Percentiles rank a stretch among this genome's conserved stretches.
Conservation (phyloP, 352 stramenopile genomes). For the Elongisporangium prolatum region DNA sequence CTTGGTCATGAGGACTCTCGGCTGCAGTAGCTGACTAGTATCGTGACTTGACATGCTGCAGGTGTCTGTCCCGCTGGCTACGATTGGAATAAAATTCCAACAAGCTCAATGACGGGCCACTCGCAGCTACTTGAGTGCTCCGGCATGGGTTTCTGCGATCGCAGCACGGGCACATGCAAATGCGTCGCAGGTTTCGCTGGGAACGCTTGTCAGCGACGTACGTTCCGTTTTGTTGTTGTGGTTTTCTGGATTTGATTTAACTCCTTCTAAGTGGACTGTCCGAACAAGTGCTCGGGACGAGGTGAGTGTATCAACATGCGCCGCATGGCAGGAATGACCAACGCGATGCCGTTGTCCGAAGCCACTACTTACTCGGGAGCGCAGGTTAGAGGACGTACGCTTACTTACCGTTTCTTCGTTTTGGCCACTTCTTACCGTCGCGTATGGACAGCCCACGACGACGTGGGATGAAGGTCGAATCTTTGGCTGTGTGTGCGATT, state of each 20-base stretch:
- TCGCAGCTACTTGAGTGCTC: conserved; percentile 75
- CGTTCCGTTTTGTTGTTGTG: not conserved
- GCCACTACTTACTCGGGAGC: conserved; percentile 59
- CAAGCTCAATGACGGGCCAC: conserved; percentile 27
- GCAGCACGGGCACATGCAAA: conserved; percentile 53
- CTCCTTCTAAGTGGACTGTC: conserved; percentile 45
- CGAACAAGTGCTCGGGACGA: conserved; percentile 69
- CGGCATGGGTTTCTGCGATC: conserved; percentile 83
- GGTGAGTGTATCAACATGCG: conserved; percentile 82
- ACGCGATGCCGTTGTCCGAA: conserved; percentile 59
- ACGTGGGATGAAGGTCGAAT: conserved; percentile 91
- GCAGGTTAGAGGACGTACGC: conserved; percentile 3
- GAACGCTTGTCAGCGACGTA: conserved; percentile 75
- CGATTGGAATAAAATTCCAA: conserved; percentile 53
- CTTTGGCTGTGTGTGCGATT: conserved; percentile 89
- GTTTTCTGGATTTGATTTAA: conserved; percentile 1
- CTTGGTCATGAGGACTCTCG: not conserved
- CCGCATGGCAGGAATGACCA: conserved; percentile 55
- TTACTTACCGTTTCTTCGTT: not conserved
- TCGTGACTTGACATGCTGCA: conserved; percentile 11
- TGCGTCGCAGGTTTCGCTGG: conserved; percentile 85
- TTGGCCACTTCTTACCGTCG: not conserved
- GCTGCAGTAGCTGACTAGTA: not conserved
- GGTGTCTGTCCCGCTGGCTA: conserved; percentile 50
- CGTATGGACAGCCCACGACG: conserved; percentile 25